Conservation (phyloP, 2,329 filamentous ascomycete genomes). For the Salinomyces thailandicus region DNA sequence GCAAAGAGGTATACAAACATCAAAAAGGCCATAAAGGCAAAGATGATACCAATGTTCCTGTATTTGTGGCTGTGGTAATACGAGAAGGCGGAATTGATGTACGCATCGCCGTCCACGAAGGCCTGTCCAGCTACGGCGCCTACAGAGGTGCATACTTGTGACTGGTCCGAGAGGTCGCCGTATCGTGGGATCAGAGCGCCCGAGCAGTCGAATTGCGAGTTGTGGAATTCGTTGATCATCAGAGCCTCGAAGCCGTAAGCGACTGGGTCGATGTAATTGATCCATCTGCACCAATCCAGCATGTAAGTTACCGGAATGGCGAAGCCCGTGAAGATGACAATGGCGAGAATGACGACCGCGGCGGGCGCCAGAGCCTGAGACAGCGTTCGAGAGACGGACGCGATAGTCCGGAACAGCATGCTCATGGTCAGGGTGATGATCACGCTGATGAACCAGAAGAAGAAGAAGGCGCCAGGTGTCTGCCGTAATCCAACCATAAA, state of each 20-base stretch:
- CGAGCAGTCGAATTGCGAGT: slow-evolving; percentile 47
- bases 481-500: slow-evolving; percentile 77
- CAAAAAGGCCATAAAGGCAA: slow-evolving; percentile 35
- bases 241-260: slow-evolving; percentile 71
- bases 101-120: slow-evolving; percentile 30
- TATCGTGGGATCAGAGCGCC: slow-evolving; percentile 36
- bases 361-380: slow-evolving; percentile 48
- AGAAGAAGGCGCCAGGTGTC: slow-evolving; percentile 69
- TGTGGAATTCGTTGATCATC: slow-evolving; percentile 61
- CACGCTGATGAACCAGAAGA: slow-evolving; percentile 70
- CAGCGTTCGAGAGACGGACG: slow-evolving; percentile 59
- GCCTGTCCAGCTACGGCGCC: slow-evolving; percentile 30
- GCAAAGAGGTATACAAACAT: slow-evolving; percentile 34
- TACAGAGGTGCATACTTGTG: slow-evolving; percentile 31
- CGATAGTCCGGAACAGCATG: slow-evolving; percentile 76
- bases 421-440: slow-evolving; percentile 66
- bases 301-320: slow-evolving; percentile 50
- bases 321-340: slow-evolving; percentile 62
- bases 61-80: slow-evolving; percentile 34
- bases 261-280: slow-evolving; percentile 69
- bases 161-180: slow-evolving; percentile 19
- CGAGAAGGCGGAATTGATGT: slow-evolving; percentile 23
- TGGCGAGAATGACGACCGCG: slow-evolving; percentile 47
- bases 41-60: slow-evolving; percentile 39
- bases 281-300: slow-evolving; percentile 72